These are phyloP conservation scores for Jackrogersella multiformis DNA, from an alignment of 495 filamentous ascomycete species.

Conservation along the genomic window DNA sequence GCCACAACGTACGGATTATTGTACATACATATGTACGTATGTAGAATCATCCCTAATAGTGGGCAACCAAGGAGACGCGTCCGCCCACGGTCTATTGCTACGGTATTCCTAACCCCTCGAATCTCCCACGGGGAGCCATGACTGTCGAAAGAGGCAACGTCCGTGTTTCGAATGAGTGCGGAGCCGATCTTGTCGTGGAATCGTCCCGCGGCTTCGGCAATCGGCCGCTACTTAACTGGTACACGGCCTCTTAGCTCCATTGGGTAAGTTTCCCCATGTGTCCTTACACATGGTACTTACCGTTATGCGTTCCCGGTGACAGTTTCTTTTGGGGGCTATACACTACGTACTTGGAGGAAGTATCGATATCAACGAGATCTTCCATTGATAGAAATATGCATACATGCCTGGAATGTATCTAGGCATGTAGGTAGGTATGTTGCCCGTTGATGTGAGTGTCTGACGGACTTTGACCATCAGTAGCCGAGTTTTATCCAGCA, in stretches of 20 bases:
- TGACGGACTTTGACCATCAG: not conserved
- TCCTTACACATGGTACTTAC: conserved; percentile 22
- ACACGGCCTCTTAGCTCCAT: conserved; percentile 40
- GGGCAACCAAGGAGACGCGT: conserved; percentile 29
- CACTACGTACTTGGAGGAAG: conserved; percentile 4
- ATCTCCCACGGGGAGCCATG: conserved; percentile 28
- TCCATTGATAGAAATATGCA: conserved; percentile 9
- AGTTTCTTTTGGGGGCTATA: too few relatives aligned
- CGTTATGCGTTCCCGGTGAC: conserved; percentile 35
- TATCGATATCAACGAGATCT: conserved; percentile 12
- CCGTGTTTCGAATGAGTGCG: conserved; percentile 43
- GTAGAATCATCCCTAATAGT: conserved; percentile 22
- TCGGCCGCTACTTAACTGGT: conserved; percentile 43
- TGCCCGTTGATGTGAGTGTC: conserved; percentile 3
- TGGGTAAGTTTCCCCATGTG: conserved; percentile 32
- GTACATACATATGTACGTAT: conserved; percentile 8
- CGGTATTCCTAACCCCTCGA: conserved; percentile 17
- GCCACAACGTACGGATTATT: conserved; percentile 19
- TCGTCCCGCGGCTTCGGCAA: conserved; percentile 41
- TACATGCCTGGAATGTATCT: conserved; percentile 3
- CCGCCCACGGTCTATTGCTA: conserved; percentile 25
- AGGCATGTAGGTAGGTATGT: conserved; percentile 8
- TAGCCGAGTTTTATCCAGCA: not conserved
- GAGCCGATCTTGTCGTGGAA: conserved; percentile 42
- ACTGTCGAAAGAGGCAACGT: conserved; percentile 39